Conservation (phyloP, 2,329 filamentous ascomycete genomes). For the Leptographium procerum region DNA sequence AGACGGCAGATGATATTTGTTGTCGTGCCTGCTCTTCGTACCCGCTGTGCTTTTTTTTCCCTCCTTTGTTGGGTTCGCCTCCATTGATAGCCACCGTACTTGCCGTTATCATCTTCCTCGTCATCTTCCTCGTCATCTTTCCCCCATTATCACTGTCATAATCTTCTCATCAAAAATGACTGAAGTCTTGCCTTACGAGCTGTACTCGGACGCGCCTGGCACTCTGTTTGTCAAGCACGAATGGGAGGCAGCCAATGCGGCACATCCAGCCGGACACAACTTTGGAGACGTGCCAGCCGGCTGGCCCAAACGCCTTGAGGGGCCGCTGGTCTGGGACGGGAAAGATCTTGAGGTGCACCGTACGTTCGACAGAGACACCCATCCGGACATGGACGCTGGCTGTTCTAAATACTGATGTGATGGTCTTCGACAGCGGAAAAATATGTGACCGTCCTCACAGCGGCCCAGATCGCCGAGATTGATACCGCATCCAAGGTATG, state of each 20-base stretch:
- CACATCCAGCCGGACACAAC: not conserved
- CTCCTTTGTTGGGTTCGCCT: no score
- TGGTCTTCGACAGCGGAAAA: not conserved
- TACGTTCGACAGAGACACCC: not conserved
- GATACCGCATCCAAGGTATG: not conserved
- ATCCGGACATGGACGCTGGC: not conserved
- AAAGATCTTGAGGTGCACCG: not conserved
- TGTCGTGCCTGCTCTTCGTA: not conserved
- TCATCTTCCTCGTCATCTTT: not conserved
- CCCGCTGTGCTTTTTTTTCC: not conserved
- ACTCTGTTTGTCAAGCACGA: not conserved
- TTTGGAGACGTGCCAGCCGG: not conserved
- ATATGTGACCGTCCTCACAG: not conserved
- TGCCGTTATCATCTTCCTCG: not conserved
- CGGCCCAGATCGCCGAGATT: not conserved
- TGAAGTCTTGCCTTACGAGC: not conserved
- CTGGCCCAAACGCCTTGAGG: not conserved
- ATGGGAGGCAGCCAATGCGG: not conserved
- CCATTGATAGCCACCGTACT: no score
- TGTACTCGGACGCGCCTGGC: conserved; percentile 1
- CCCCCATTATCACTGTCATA: not conserved
- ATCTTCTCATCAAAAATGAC: not conserved
- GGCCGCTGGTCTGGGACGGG: not conserved
- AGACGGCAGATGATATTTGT: not conserved
- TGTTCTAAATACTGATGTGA: not conserved